phyloP scores from a whole-genome alignment of 169 alveolate genomes.

The Miamiensis avidus region DNA sequence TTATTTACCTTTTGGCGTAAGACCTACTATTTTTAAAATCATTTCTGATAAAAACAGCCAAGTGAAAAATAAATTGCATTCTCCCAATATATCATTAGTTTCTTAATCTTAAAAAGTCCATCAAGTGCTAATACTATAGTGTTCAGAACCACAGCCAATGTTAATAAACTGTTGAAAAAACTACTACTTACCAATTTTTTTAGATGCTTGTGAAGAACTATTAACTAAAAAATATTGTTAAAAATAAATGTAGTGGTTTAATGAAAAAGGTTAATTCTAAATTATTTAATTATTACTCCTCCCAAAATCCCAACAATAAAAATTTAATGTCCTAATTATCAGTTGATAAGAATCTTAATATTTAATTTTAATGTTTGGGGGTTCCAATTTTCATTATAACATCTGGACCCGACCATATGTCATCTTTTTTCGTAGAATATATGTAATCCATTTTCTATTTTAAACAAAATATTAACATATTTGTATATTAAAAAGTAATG shows the following conservation, averaged over 20 bases:
- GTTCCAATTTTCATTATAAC: not conserved
- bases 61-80: constrained; percentile 55
- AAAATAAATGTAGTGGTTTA: too few species aligned
- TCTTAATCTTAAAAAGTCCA: constrained; percentile 44
- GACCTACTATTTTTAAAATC: constrained; percentile 55
- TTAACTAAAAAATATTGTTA: too few species aligned
- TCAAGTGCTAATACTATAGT: constrained; percentile 64
- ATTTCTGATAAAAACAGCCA: constrained; percentile 57
- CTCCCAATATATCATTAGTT: constrained; percentile 9
- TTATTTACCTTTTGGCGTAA: constrained; percentile 8
- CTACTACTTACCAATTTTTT: constrained; percentile 36
- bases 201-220: constrained; percentile 1
- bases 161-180: constrained; percentile 50
- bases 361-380: not conserved
- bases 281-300: too few species aligned
- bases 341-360: constrained; percentile 1
- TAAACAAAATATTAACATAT: too few species aligned
- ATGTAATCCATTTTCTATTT: not conserved
- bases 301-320: not conserved
- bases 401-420: not conserved
- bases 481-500: too few species aligned
- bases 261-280: too few species aligned
- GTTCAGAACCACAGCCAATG: constrained; percentile 58
- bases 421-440: not conserved
- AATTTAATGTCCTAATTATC: constrained; percentile 3